A percentile compares a stretch with the other conserved stretches of the same genome.
phyloP scores from a whole-genome alignment of 2,329 filamentous ascomycete genomes.

The Dissoconium aciculare region DNA sequence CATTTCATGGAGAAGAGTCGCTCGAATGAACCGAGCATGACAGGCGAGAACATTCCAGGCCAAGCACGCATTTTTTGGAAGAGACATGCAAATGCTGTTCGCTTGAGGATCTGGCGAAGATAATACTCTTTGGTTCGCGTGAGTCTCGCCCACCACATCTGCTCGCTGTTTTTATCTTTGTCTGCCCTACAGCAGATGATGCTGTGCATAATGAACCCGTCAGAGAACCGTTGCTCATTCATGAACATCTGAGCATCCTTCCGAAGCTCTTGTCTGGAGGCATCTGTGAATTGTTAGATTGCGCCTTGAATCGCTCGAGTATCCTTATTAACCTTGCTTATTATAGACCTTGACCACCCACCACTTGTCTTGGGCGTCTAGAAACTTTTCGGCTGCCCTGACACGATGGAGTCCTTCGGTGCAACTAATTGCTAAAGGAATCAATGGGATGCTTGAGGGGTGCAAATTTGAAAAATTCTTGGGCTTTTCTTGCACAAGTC shows the following conservation, averaged over 20 bases:
- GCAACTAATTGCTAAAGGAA: slow-evolving; percentile 3
- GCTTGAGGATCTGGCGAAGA: slow-evolving; percentile 10
- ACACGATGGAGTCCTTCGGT: slow-evolving; percentile 9
- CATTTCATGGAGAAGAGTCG: slow-evolving; percentile 12
- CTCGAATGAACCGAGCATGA: slow-evolving; percentile 11
- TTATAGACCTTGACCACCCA: slow-evolving; percentile 10
- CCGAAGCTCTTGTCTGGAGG: too few species aligned
- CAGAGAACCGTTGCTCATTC: slow-evolving; percentile 8
- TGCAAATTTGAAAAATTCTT: too few species aligned
- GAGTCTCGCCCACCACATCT: slow-evolving; percentile 13
- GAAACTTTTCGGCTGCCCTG: slow-evolving; percentile 7
- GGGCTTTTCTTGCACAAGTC: too few species aligned
- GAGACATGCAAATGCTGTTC: slow-evolving; percentile 3
- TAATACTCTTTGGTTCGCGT: slow-evolving; percentile 11
- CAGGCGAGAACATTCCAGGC: slow-evolving; percentile 10
- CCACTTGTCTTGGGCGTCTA: slow-evolving; percentile 9
- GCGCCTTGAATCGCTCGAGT: too few species aligned
- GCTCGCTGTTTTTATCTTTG: slow-evolving; percentile 4
- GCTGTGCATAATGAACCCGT: slow-evolving; percentile 11
- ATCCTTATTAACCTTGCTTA: too few species aligned
- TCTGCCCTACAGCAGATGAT: slow-evolving; percentile 7
- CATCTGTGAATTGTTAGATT: too few species aligned
- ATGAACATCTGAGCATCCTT: too few species aligned
- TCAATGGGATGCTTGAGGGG: too few species aligned
- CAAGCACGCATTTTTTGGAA: slow-evolving; percentile 10